Percentiles rank a stretch among this genome's conserved stretches.
Conservation (phyloP, 768 basidiomycete species). For the Sporobolomyces roseus region DNA sequence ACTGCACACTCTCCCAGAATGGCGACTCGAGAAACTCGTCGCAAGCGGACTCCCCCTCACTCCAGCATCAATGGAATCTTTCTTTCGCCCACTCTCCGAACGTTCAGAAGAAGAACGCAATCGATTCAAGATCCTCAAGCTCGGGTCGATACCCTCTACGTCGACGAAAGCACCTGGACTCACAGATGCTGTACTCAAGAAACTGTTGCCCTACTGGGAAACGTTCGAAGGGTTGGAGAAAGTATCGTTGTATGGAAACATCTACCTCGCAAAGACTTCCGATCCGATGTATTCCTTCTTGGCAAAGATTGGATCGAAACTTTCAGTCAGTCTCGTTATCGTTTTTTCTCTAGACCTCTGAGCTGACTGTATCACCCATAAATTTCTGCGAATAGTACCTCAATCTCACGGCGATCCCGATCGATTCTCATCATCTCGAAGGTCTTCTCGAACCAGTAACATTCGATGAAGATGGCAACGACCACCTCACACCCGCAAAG, state of each 20-base stretch:
- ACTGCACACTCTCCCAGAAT: constrained; percentile 21
- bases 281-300: constrained; percentile 33
- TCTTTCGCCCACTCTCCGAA: constrained; percentile 34
- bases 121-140: constrained; percentile 36
- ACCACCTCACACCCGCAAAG: constrained; percentile 9
- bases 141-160: constrained; percentile 29
- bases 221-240: constrained; percentile 35
- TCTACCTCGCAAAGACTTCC: constrained; percentile 13
- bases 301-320: constrained; percentile 25
- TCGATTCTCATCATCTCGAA: constrained; percentile 35
- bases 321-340: constrained; percentile 26
- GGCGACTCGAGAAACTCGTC: constrained; percentile 41
- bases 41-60: constrained; percentile 40
- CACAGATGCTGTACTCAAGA: constrained; percentile 31
- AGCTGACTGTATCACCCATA: no score
- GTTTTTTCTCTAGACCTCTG: no score
- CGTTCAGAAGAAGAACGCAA: constrained; percentile 10
- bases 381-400: constrained; percentile 23
- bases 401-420: constrained; percentile 22
- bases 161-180: constrained; percentile 34
- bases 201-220: constrained; percentile 35
- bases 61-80: constrained; percentile 29
- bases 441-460: constrained; percentile 15
- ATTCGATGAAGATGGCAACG: constrained; percentile 8
- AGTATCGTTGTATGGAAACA: constrained; percentile 31